Evolutionary conservation across 2,329 filamentous ascomycete species (phyloP).

Genomic region (Aureobasidium mangrovei): DNA sequence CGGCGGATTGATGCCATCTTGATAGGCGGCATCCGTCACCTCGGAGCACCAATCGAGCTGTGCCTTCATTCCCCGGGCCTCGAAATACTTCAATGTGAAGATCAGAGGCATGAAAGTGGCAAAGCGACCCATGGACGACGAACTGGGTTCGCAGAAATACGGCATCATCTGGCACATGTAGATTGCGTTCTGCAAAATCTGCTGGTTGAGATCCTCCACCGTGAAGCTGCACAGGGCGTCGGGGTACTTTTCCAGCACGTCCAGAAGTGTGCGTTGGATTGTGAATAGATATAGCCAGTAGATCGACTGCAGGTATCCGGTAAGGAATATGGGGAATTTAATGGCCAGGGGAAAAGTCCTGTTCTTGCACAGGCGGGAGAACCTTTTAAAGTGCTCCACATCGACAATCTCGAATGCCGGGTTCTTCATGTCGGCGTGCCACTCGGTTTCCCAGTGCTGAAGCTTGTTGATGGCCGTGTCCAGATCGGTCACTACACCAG

Average conservation of each 20-base stretch:
- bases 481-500: background rate
- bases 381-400: background rate
- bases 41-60: conserved; percentile 8
- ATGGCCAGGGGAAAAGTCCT: conserved; percentile 22
- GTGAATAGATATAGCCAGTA: conserved; percentile 26
- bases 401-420: background rate
- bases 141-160: conserved; percentile 7
- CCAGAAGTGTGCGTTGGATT: conserved; percentile 14
- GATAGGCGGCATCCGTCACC: background rate
- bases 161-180: conserved; percentile 12
- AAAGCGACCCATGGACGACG: conserved; percentile 6
- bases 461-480: background rate
- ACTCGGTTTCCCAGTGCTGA: background rate
- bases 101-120: conserved; percentile 11
- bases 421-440: background rate
- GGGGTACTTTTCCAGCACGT: conserved; percentile 1
- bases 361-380: conserved; percentile 17
- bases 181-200: conserved; percentile 50
- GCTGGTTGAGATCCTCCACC: conserved; percentile 24
- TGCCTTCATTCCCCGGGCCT: background rate
- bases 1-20: conserved; percentile 7
- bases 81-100: conserved; percentile 6
- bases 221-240: background rate
- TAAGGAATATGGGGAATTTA: conserved; percentile 23
- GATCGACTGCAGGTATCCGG: conserved; percentile 23